A percentile compares a stretch with the other conserved stretches of the same genome.
Conservation (phyloP, 1,284 basidiomycete genomes). For the Sanghuangporus weigelae region DNA sequence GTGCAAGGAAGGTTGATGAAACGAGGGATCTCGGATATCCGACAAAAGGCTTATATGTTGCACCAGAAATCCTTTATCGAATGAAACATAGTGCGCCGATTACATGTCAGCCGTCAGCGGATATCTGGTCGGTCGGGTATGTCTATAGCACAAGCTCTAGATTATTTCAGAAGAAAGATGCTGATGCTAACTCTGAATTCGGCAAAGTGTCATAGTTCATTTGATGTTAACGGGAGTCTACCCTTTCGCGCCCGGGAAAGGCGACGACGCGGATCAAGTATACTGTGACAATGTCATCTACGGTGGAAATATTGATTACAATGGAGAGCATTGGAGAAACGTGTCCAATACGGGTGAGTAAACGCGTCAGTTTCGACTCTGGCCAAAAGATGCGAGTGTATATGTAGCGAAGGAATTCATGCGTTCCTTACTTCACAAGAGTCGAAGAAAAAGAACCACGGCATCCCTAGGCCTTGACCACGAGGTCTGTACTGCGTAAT, state of each 20-base stretch:
- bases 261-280: neutral
- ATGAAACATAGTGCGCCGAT: neutral
- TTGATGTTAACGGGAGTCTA: neutral
- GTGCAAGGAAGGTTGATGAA: neutral
- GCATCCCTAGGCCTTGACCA: too few species aligned
- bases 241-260: neutral
- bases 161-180: too few species aligned
- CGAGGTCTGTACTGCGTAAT: too few species aligned
- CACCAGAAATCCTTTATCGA: neutral
- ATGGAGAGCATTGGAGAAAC: neutral
- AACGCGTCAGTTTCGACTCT: too few species aligned
- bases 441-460: too few species aligned
- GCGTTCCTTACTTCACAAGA: too few species aligned
- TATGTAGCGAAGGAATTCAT: too few species aligned
- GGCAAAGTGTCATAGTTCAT: neutral
- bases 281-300: neutral
- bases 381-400: too few species aligned
- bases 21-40: neutral
- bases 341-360: neutral
- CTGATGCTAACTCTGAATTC: neutral
- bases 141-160: neutral
- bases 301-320: neutral
- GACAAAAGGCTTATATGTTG: neutral
- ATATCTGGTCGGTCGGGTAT: slow-evolving; percentile 4
- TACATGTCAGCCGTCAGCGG: neutral